phyloP scores from a whole-genome alignment of 495 filamentous ascomycete species.

The Penicillium herquei region DNA sequence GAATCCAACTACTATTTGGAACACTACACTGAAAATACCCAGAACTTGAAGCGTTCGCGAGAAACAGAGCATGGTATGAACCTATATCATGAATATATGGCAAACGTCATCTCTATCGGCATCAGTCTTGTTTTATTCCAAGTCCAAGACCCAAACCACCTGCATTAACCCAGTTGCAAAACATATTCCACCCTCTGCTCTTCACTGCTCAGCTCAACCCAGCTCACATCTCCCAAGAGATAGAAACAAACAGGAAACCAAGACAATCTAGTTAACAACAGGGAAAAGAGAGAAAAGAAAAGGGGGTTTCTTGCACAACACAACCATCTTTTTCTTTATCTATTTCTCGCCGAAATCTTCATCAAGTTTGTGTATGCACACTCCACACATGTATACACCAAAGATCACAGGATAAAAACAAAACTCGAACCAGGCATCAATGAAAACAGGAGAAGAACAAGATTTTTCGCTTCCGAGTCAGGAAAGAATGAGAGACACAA shows the following conservation, averaged over 20 bases:
- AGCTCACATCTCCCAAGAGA: slow-evolving; percentile 1
- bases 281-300: neutral
- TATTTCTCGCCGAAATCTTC: slow-evolving; percentile 2
- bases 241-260: neutral
- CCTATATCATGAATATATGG: too few species aligned
- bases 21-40: too few species aligned
- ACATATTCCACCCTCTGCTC: neutral
- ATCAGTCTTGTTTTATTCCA: neutral
- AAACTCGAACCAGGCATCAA: neutral
- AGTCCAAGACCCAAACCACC: neutral
- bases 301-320: neutral
- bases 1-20: too few species aligned
- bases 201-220: neutral
- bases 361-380: slow-evolving; percentile 3
- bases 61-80: too few species aligned
- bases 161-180: too few species aligned
- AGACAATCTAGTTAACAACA: neutral
- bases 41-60: too few species aligned
- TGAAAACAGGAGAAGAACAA: neutral
- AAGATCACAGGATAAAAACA: neutral
- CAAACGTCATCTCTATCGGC: too few species aligned
- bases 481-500: neutral
- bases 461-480: slow-evolving; percentile 1
- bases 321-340: slow-evolving; percentile 1
- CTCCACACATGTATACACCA: neutral